phyloP scores from a whole-genome alignment of 2,329 filamentous ascomycete genomes.

The Coniochaeta sp. region DNA sequence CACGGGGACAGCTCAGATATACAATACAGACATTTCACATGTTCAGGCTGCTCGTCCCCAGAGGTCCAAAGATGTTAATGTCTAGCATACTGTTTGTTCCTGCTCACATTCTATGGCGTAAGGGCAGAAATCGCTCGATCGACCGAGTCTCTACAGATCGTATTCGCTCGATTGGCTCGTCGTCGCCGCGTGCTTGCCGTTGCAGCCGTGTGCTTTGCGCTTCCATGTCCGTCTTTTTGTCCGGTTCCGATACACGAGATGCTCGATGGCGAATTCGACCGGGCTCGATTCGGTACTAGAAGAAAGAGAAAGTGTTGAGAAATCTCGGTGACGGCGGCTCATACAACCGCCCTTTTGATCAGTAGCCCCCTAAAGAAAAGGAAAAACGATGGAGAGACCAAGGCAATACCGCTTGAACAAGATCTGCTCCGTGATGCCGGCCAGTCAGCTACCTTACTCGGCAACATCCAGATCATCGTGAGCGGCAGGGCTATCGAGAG shows the following conservation, averaged over 20 bases:
- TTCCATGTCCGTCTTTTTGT: background rate
- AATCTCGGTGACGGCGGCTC: background rate
- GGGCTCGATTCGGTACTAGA: slow-evolving; percentile 1
- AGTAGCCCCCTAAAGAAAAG: background rate
- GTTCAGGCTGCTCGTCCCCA: no score
- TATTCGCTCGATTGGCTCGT: background rate
- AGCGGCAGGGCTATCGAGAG: slow-evolving; percentile 70
- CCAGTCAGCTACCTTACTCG: slow-evolving; percentile 44
- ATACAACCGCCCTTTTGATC: background rate
- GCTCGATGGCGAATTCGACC: background rate
- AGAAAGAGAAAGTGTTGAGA: slow-evolving; percentile 1
- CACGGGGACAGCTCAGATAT: no score
- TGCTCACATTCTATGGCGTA: background rate
- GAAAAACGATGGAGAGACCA: background rate
- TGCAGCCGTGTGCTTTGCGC: background rate
- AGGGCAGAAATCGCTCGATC: background rate
- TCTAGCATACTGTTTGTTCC: background rate
- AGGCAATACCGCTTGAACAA: background rate
- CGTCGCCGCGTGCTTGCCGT: background rate
- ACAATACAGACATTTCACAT: no score
- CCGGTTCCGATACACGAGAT: background rate
- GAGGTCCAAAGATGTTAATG: background rate
- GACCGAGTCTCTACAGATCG: background rate
- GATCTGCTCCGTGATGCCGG: background rate
- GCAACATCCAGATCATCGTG: slow-evolving; percentile 96